Conservation (phyloP, 1,284 basidiomycete genomes). For the Sporisorium iseilematis-ciliati region DNA sequence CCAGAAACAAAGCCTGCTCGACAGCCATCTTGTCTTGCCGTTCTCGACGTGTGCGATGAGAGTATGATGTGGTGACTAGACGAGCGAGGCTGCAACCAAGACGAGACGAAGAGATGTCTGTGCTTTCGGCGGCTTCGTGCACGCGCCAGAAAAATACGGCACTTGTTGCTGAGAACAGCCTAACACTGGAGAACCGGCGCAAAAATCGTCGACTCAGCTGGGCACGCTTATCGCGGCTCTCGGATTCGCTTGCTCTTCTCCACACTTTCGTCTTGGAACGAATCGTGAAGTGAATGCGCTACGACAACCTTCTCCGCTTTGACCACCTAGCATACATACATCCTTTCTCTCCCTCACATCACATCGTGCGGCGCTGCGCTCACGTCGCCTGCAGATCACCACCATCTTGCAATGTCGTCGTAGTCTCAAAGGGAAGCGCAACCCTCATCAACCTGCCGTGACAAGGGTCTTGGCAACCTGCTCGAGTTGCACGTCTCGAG, state of each 20-base stretch:
- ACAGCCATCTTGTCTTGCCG: slow-evolving; percentile 31
- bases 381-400: background rate
- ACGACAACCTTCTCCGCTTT: slow-evolving; percentile 1
- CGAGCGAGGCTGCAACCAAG: background rate
- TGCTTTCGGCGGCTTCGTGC: slow-evolving; percentile 8
- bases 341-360: background rate
- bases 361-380: background rate
- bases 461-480: background rate
- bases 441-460: background rate
- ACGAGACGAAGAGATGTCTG: slow-evolving; percentile 5
- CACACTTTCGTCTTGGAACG: background rate
- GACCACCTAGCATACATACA: background rate
- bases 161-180: background rate
- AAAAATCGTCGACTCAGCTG: background rate
- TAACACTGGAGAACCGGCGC: background rate
- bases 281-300: slow-evolving; percentile 7
- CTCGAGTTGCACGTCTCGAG: slow-evolving; percentile 3
- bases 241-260: slow-evolving; percentile 10
- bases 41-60: background rate
- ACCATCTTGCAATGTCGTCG: slow-evolving; percentile 3
- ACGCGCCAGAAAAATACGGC: background rate
- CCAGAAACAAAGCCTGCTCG: slow-evolving; percentile 56
- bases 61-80: background rate
- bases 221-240: slow-evolving; percentile 4
- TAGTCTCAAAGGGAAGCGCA: background rate